Base-by-base conservation (phyloP, 768 basidiomycete genomes). In the Phallus indusiatus region DNA sequence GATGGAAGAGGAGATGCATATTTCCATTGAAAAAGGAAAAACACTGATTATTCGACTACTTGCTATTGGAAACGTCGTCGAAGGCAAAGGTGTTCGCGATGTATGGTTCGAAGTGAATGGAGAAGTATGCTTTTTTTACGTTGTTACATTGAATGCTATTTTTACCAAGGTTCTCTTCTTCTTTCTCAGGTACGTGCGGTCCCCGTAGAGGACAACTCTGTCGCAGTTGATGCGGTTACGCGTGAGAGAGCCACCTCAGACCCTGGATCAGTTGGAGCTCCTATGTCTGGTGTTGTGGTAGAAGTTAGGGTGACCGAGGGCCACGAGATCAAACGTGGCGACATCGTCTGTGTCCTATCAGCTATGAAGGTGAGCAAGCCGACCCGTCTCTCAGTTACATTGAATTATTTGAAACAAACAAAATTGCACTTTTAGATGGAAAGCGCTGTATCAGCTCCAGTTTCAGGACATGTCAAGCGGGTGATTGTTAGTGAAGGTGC, bases 41-140 rank as follows among this genome's bases (percentile, higher is more conserved):
- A 96, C 90, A 56, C 80, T 99, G 61, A 94, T 97, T 70, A 85
- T 99, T 70, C 88, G 93, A 66, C 80, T 98, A 67, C 88, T 99
- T 82, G 96, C 96, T 28, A 81, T 94, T 53, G 94, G 95, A 18
- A 90, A 93, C 60, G 88, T 98, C 56, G 87, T 95, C 55, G 86
- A 93, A 70, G 88, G 88, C 37, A 88, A 84, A 65, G 92, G 94
- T 21, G 89, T 91, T 67, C 85, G 95, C 66, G 94, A 98, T 70
- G 92, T 95, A 60, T 96, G 95, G 90, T 95, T 97, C 69, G 95
- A 98, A 78, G 89, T 95, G 61, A 95, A 95, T 66, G 94, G 94
- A 73, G 92, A 95, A 79, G 90, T 89, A 68, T 68, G 74, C 60
- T 55, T 55, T 48, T 46, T 61, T 62, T 35, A 24, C 46, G 49